Conservation (phyloP, 148 eudicot genomes). For the Gaultheria prostrata region DNA sequence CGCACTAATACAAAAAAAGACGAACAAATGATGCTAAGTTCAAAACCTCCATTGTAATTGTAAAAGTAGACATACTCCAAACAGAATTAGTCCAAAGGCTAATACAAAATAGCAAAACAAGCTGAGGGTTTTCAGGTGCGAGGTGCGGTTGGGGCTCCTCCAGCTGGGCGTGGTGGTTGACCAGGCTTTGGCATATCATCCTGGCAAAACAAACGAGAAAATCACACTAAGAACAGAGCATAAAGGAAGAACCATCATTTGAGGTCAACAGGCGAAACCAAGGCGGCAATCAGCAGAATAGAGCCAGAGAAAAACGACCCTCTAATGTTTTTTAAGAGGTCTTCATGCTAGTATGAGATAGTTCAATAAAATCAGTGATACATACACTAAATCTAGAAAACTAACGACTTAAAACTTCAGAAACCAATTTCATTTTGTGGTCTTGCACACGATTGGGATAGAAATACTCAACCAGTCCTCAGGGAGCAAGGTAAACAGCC, state of each 20-base stretch:
- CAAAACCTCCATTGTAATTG: not conserved
- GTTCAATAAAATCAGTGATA: not conserved
- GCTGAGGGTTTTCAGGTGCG: constrained; percentile 20
- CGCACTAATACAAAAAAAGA: not conserved
- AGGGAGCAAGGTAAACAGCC: not conserved
- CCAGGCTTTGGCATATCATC: constrained; percentile 26
- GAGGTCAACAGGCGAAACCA: not conserved
- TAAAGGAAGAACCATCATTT: not conserved
- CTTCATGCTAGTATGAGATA: not conserved
- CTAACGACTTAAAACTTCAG: not conserved
- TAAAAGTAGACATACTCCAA: not conserved
- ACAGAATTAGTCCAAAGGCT: not conserved
- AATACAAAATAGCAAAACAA: not conserved
- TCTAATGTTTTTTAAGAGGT: not conserved
- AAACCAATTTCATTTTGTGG: not conserved
- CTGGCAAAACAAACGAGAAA: constrained; percentile 3
- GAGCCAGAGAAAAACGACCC: too few species aligned
- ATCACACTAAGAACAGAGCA: not conserved
- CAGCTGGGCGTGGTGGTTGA: constrained; percentile 28
- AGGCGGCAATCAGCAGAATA: not conserved
- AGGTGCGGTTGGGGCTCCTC: constrained; percentile 19
- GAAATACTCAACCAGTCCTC: not conserved
- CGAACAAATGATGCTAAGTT: not conserved
- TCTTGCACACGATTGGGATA: not conserved
- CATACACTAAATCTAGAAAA: not conserved